Percentiles rank a stretch among this genome's conserved stretches.
These are phyloP conservation scores for Aurantiochytrium sp. DNA, from an alignment of 108 stramenopile species.

Conservation along the genomic window DNA sequence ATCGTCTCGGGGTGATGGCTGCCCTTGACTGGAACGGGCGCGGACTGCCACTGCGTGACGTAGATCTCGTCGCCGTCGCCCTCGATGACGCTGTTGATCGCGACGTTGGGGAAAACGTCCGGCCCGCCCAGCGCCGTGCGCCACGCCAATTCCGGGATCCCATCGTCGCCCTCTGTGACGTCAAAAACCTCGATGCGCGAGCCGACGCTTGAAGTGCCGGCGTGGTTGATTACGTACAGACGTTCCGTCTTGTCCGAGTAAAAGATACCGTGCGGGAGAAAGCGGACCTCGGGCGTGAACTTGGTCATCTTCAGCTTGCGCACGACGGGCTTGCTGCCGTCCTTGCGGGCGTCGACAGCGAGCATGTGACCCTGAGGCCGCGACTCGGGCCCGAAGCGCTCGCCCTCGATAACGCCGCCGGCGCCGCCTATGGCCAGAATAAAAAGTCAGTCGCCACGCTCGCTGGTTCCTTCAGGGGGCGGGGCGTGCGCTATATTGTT, in stretches of 20 bases:
- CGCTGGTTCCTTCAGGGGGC: too few species aligned
- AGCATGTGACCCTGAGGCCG: background rate
- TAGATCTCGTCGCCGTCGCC: background rate
- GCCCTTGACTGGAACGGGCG: background rate
- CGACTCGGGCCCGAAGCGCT: background rate
- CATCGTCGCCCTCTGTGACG: background rate
- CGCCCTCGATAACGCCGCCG: background rate
- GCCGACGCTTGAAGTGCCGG: background rate
- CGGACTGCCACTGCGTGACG: constrained; percentile 18
- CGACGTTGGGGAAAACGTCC: background rate
- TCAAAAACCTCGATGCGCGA: background rate
- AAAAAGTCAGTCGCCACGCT: too few species aligned
- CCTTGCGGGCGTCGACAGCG: background rate
- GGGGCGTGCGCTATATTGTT: too few species aligned
- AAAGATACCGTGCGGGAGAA: background rate
- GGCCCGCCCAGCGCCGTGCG: background rate
- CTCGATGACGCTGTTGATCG: background rate
- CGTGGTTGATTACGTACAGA: background rate
- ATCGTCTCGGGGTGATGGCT: background rate
- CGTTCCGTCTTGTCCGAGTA: background rate
- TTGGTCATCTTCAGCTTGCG: background rate
- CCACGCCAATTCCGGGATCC: background rate
- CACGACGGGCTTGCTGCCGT: background rate
- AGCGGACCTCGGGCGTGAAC: background rate
- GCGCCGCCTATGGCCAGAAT: background rate